Conservation (phyloP, 2,329 filamentous ascomycete species). For the Pseudopithomyces maydicus region DNA sequence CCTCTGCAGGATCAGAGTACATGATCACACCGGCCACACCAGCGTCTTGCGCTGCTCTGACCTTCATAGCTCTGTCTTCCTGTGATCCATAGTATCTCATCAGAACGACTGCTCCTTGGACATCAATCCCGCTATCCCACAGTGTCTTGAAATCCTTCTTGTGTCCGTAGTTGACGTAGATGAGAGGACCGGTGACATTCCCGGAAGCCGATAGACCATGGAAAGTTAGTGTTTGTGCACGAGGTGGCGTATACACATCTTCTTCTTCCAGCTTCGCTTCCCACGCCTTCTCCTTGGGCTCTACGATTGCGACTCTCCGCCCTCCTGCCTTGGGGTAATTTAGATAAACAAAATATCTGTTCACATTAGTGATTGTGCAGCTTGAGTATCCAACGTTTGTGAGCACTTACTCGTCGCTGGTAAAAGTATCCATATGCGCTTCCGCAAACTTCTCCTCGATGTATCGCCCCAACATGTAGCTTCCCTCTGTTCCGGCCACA, state of each 20-base stretch:
- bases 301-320: slow-evolving; percentile 79
- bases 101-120: slow-evolving; percentile 80
- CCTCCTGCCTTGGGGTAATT: slow-evolving; percentile 85
- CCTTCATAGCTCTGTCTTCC: slow-evolving; percentile 75
- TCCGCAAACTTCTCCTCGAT: slow-evolving; percentile 76
- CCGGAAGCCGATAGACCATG: slow-evolving; percentile 89
- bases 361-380: slow-evolving; percentile 17
- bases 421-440: slow-evolving; percentile 75
- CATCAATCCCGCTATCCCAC: slow-evolving; percentile 71
- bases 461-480: slow-evolving; percentile 83
- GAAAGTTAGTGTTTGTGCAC: slow-evolving; percentile 74
- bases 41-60: slow-evolving; percentile 86
- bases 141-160: slow-evolving; percentile 80
- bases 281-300: slow-evolving; percentile 72
- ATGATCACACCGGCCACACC: slow-evolving; percentile 88
- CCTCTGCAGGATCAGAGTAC: slow-evolving; percentile 87
- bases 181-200: slow-evolving; percentile 80
- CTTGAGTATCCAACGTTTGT: neutral
- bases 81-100: slow-evolving; percentile 81
- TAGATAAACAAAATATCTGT: slow-evolving; percentile 78
- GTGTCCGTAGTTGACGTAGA: slow-evolving; percentile 93
- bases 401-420: slow-evolving; percentile 65
- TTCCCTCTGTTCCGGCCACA: slow-evolving; percentile 91
- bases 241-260: slow-evolving; percentile 64
- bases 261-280: slow-evolving; percentile 84